Evolutionary conservation across 2,329 filamentous ascomycete species (phyloP).

Genomic region (Venturia carpophila): DNA sequence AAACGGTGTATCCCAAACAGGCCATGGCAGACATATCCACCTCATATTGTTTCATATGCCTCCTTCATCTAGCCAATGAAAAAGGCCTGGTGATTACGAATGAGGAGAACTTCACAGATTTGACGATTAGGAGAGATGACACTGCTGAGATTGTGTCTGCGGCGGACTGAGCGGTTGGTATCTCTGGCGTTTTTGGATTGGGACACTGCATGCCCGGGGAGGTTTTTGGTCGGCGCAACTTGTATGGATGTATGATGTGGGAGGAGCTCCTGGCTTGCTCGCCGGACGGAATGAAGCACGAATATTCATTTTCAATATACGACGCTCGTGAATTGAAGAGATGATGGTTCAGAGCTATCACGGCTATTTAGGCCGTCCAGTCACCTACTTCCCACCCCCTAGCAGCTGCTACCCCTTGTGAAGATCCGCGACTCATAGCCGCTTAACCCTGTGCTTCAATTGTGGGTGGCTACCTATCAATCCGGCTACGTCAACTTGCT

Average conservation of each 20-base stretch:
- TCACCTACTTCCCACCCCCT: too few species aligned
- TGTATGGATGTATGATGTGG: neutral
- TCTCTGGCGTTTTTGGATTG: constrained; percentile 1
- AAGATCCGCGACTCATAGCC: constrained; percentile 1
- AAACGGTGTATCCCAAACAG: constrained; percentile 75
- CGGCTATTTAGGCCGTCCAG: neutral
- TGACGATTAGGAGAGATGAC: constrained; percentile 42
- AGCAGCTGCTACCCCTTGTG: neutral
- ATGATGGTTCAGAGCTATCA: neutral
- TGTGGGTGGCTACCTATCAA: neutral
- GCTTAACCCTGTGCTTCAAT: neutral
- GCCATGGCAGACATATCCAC: constrained; percentile 93
- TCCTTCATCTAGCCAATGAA: constrained; percentile 87
- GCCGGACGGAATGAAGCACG: neutral
- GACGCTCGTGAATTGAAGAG: neutral
- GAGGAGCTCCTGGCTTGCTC: neutral
- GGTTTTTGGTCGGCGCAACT: neutral
- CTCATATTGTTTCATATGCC: constrained; percentile 83
- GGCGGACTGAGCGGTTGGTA: neutral
- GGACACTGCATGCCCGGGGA: constrained; percentile 13
- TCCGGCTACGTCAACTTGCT: constrained; percentile 4
- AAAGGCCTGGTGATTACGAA: constrained; percentile 75
- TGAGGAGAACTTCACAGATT: constrained; percentile 42
- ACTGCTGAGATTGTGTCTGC: constrained; percentile 31
- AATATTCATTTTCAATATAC: neutral